Base-by-base conservation (phyloP, 2,329 filamentous ascomycete genomes). In the Coleophoma cylindrospora region DNA sequence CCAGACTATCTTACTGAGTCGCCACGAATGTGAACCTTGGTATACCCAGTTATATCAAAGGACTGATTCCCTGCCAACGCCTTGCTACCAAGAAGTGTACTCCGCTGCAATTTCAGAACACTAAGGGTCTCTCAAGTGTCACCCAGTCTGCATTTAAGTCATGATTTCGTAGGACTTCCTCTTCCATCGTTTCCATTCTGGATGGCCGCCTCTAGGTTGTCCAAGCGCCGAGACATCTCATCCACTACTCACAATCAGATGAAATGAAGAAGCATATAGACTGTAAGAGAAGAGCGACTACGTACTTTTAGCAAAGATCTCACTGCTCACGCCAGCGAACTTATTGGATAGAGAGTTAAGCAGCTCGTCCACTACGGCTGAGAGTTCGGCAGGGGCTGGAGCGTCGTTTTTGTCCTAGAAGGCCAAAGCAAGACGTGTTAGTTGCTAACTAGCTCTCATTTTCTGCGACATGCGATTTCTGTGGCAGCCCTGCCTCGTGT, bases 231-330 rank as follows among this genome's bases (percentile, higher is more conserved):
- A 13, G 89, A 87, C 91, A 96, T 96, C 56, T 96, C 91, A 64
- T 96, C 91, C 87, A 96, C 91, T 96, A 53, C 22, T 15, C 19
- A 15, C 27, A 40, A 27, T 14, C 27, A 22, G 22, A 15, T 22
- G 14, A 48, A 15, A 10, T 33, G 19, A 36, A 43, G 36, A 48
- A 34, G 34, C 34, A 40, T 27, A 44, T 14, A 10, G 33, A 11
- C 0, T 47, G n/a, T 22, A 3, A 15, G 40, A 34, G 15, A 27
- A 45, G 40, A 32, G 13, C 15, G 19, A 40, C 33, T 11, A 73
- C 84, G 66, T 69, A 95, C 91, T 89, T 71, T 95, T 96, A 36
- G 86, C 81, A 61, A 95, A 89, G 52, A 96, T 86, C 70, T 96
- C 91, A 52, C 83, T 86, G 9, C 89, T 95, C 5, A 96, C 84